A percentile compares a stretch with the other conserved stretches of the same genome.
Conservation (phyloP, 2,329 filamentous ascomycete species). For the Fusarium chuoi region DNA sequence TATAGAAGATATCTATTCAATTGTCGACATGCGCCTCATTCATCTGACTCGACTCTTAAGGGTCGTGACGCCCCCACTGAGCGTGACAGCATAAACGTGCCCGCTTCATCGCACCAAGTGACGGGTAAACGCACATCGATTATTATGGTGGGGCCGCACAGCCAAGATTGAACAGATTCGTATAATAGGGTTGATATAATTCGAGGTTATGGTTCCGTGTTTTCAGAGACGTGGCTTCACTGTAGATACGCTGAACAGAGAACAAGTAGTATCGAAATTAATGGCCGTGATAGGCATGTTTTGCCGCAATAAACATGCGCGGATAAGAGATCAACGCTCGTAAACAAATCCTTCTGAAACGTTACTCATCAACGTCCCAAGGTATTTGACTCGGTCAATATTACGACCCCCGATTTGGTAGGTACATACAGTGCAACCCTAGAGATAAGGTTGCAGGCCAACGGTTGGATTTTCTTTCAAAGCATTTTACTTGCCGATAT, state of each 20-base stretch:
- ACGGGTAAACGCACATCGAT: background rate
- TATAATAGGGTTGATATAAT: background rate
- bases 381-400: background rate
- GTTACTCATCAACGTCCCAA: background rate
- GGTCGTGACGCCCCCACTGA: constrained; percentile 31
- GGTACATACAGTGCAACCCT: constrained; percentile 11
- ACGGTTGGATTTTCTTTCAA: background rate
- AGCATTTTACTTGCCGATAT: constrained; percentile 10
- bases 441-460: constrained; percentile 12
- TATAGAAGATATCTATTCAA: constrained; percentile 25
- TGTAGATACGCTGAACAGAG: background rate
- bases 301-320: background rate
- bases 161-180: background rate
- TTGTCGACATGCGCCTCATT: constrained; percentile 28
- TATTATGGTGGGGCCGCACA: background rate
- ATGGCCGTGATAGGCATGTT: background rate
- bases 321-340: constrained; percentile 3
- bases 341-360: constrained; percentile 16
- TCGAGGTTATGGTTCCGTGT: background rate
- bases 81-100: constrained; percentile 30
- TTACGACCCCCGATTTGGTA: constrained; percentile 3
- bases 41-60: constrained; percentile 24
- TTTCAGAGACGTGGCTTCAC: background rate
- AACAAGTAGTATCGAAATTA: background rate
- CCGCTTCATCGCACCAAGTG: constrained; percentile 17